Evolutionary conservation across 345 rosid species (phyloP), one percentile per base, ranked within the genome.

Genomic region (Eucalyptus sideroxylon): DNA sequence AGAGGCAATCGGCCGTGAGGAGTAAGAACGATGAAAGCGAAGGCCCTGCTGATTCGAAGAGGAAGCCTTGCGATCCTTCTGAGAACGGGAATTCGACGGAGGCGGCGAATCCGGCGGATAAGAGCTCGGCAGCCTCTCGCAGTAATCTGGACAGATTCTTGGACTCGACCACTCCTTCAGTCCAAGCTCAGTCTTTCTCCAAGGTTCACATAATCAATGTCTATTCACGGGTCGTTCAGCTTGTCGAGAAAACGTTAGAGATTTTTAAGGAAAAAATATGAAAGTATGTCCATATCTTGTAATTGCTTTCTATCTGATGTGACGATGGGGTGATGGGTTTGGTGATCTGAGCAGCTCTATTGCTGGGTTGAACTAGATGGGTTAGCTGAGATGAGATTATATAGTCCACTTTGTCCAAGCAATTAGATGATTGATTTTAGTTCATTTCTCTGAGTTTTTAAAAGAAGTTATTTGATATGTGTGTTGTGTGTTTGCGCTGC

Each of bases 131-230:
- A 42, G 82, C 45, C 90, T 91, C 92, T 53, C 87, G n/a, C 30
- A 90, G 94, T 87, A 93, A 92, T 86, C 91, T 93, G 16, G 91
- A 93, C 31, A 90, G 92, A 88, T 93, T 93, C 88, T 80, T 93
- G 90, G 92, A 93, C 37, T 91, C 92, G 11, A 91, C 92, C 51
- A 91, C 89, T 50, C 95, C 95, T 40, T 92, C 91, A 11, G 92
- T 93, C 67, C 91, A 87, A 17, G 94, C 92, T 56, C 93, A 90
- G 85, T 86, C 86, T 85, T 87, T 93, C 21, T 80, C 93, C 8
- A 91, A 93, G 95, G 95, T 93, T 87, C 23, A 17, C 21, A 69
- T 24, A n/a, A 45, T 67, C 59, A 23, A 21, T 77, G 19, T 88
- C 81, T 69, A n/a, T 23, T 45, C 44, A 40, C 83, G 16, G 42